phyloP scores from a whole-genome alignment of 257 asterid genomes.

The Cinchona pubescens region DNA sequence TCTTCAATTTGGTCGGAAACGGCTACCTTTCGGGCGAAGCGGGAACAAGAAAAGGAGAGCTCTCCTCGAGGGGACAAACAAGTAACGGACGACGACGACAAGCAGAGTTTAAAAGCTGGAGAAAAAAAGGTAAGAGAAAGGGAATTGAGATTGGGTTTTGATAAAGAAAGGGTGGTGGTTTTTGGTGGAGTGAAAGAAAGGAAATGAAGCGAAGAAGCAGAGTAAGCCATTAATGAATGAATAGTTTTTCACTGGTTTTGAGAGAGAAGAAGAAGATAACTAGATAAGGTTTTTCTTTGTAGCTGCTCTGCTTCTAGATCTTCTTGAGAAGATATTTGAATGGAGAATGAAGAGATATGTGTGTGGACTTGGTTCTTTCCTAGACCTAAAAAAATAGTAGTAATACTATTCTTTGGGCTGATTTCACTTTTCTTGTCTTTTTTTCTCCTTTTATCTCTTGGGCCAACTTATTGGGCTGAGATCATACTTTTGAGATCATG shows the following conservation, averaged over 20 bases:
- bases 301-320: neutral
- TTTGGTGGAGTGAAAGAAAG: constrained; percentile 61
- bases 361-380: neutral
- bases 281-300: neutral
- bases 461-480: neutral
- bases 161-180: constrained; percentile 38
- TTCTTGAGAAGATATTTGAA: neutral
- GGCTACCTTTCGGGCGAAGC: constrained; percentile 47
- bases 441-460: neutral
- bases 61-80: constrained; percentile 1
- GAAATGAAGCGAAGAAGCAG: constrained; percentile 42
- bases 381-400: no score
- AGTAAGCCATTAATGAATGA: constrained; percentile 74
- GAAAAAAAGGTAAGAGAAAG: constrained; percentile 33
- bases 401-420: neutral
- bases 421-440: neutral
- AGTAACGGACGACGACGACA: constrained; percentile 17
- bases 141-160: constrained; percentile 31
- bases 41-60: constrained; percentile 18
- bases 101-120: constrained; percentile 42
- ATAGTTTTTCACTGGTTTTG: neutral
- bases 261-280: no score
- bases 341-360: neutral
- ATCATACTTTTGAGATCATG: no score
- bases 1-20: constrained; percentile 38